These are phyloP conservation scores for Russula virescens DNA, from an alignment of 768 basidiomycete species.

Conservation along the genomic window DNA sequence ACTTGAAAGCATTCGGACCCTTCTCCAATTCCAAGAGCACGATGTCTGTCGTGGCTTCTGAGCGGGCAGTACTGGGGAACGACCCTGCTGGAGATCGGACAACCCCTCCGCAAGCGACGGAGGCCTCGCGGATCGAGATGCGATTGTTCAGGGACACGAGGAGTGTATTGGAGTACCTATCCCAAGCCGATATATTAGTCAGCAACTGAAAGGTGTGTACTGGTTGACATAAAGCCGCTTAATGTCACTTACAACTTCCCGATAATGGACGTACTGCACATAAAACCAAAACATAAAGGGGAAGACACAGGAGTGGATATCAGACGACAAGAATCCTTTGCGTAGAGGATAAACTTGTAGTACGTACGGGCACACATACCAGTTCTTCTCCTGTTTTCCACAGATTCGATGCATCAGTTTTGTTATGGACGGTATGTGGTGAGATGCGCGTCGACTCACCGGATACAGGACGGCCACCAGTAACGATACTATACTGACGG, in stretches of 20 bases:
- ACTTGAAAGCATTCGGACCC: neutral
- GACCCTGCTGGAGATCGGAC: neutral
- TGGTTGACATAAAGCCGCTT: neutral
- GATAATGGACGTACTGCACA: constrained; percentile 5
- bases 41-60: neutral
- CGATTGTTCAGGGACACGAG: constrained; percentile 27
- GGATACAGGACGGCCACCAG: neutral
- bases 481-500: neutral
- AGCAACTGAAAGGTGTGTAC: neutral
- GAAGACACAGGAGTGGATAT: neutral
- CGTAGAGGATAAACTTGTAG: no score
- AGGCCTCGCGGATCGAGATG: constrained; percentile 6
- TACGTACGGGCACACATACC: constrained; percentile 8
- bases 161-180: constrained; percentile 27
- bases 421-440: neutral
- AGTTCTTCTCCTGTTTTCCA: constrained; percentile 2
- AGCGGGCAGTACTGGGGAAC: neutral
- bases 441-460: neutral
- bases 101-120: neutral
- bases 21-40: neutral
- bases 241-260: constrained; percentile 16
- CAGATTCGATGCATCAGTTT: neutral
- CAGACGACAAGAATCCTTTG: neutral
- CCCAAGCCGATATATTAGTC: neutral
- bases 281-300: neutral